Percentiles rank a stretch among this genome's conserved stretches.
These are phyloP conservation scores for Septoria petroselini DNA, from an alignment of 2,329 filamentous ascomycete species.

Conservation along the genomic window DNA sequence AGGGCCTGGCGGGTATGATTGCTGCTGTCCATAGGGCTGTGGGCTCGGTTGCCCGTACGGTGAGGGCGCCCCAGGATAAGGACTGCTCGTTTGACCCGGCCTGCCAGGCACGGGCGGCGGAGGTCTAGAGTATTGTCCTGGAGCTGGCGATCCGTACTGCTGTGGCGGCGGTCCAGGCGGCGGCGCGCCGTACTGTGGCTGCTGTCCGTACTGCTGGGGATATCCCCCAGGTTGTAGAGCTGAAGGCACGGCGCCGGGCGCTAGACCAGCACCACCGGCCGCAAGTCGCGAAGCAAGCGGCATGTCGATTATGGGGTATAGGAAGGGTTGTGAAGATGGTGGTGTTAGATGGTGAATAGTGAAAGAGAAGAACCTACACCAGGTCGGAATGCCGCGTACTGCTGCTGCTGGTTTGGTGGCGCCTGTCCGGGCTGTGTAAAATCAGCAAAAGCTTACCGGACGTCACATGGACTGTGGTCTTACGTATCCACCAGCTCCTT, in stretches of 20 bases:
- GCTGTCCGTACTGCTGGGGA: conserved; percentile 21
- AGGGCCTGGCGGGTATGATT: conserved; percentile 29
- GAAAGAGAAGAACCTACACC: conserved; percentile 24
- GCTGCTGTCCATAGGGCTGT: conserved; percentile 29
- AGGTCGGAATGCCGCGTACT: conserved; percentile 45
- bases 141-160: conserved; percentile 37
- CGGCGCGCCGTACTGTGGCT: conserved; percentile 21
- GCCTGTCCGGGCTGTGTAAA: conserved; percentile 33
- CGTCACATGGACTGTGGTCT: conserved; percentile 39
- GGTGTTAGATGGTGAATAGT: conserved; percentile 11
- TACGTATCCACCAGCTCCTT: conserved; percentile 50
- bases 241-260: conserved; percentile 40
- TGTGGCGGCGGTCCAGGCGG: conserved; percentile 20
- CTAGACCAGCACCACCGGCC: conserved; percentile 24
- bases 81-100: conserved; percentile 23
- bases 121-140: conserved; percentile 42
- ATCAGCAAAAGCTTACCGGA: conserved; percentile 26
- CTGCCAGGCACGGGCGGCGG: conserved; percentile 35
- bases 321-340: conserved; percentile 7
- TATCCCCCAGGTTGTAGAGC: conserved; percentile 41
- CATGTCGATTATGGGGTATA: conserved; percentile 24
- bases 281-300: conserved; percentile 33
- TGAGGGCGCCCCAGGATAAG: conserved; percentile 31
- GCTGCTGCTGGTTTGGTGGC: conserved; percentile 45
- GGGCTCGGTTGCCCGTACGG: conserved; percentile 26